Conservation (phyloP, 2,329 filamentous ascomycete genomes). For the Arthrobotrys entomopaga region DNA sequence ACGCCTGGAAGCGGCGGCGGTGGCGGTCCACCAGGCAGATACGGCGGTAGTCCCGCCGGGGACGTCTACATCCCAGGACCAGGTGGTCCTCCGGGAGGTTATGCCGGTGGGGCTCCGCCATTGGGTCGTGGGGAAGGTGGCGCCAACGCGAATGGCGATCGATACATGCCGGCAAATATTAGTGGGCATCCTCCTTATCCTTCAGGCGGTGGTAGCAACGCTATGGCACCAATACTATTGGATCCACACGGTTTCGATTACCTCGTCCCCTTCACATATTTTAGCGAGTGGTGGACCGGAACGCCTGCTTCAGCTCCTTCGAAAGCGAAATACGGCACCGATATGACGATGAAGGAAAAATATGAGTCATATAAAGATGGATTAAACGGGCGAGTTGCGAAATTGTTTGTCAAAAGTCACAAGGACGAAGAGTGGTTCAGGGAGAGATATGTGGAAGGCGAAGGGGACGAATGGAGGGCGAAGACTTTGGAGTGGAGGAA, state of each 20-base stretch:
- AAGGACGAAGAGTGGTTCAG: constrained; percentile 98
- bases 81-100: constrained; percentile 36
- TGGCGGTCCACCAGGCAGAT: constrained; percentile 56
- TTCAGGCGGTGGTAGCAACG: constrained; percentile 15
- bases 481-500: constrained; percentile 83
- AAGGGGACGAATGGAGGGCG: constrained; percentile 77
- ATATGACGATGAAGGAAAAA: constrained; percentile 55
- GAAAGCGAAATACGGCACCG: constrained; percentile 52
- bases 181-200: constrained; percentile 34
- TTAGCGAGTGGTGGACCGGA: constrained; percentile 59
- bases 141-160: constrained; percentile 53
- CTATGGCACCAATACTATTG: constrained; percentile 52
- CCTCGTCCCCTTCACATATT: constrained; percentile 59
- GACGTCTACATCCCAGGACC: constrained; percentile 55
- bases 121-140: constrained; percentile 39
- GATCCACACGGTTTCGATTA: constrained; percentile 59
- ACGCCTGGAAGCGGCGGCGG: constrained; percentile 71
- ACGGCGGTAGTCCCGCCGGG: constrained; percentile 37
- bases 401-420: constrained; percentile 88
- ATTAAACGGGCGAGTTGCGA: constrained; percentile 80
- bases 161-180: constrained; percentile 58
- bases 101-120: constrained; percentile 33
- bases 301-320: constrained; percentile 51
- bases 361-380: constrained; percentile 76
- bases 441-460: constrained; percentile 88